Evolutionary conservation across 2,329 filamentous ascomycete species (phyloP).

Genomic region (Gaeumannomyces tritici): DNA sequence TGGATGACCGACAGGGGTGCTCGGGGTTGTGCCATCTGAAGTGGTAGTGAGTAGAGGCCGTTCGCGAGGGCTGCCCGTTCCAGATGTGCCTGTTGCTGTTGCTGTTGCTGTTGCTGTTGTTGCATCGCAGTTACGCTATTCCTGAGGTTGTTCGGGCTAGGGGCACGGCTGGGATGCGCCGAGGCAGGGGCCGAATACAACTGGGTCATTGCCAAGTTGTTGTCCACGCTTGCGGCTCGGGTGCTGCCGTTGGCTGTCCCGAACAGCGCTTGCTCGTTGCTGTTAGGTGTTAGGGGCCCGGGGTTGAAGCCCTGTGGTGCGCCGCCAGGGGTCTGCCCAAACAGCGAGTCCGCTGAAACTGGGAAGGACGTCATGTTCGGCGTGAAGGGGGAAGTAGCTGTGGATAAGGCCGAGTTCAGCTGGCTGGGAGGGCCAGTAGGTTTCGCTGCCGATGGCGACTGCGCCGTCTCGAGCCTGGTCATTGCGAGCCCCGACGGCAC

Average conservation of each 20-base stretch:
- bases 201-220: slow-evolving; percentile 48
- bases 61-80: slow-evolving; percentile 36
- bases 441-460: slow-evolving; percentile 25
- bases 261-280: slow-evolving; percentile 50
- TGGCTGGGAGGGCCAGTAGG: slow-evolving; percentile 12
- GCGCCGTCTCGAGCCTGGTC: slow-evolving; percentile 65
- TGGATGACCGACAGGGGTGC: slow-evolving; percentile 54
- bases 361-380: slow-evolving; percentile 35
- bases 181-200: slow-evolving; percentile 66
- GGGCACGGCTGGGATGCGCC: slow-evolving; percentile 65
- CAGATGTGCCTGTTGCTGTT: slow-evolving; percentile 28
- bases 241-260: slow-evolving; percentile 38
- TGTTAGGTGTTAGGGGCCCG: slow-evolving; percentile 57
- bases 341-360: slow-evolving; percentile 28
- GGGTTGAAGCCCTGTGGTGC: slow-evolving; percentile 35
- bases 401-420: slow-evolving; percentile 19
- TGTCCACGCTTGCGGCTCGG: slow-evolving; percentile 50
- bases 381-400: slow-evolving; percentile 44
- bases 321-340: slow-evolving; percentile 28
- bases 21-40: slow-evolving; percentile 38
- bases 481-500: slow-evolving; percentile 68
- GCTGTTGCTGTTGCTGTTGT: slow-evolving; percentile 28
- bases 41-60: slow-evolving; percentile 39
- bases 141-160: slow-evolving; percentile 53
- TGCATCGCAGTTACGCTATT: slow-evolving; percentile 32